These are phyloP conservation scores for Sphagnum magellanicum DNA, from an alignment of 228 moss, liverwort and hornwort genomes.

Conservation along the genomic window DNA sequence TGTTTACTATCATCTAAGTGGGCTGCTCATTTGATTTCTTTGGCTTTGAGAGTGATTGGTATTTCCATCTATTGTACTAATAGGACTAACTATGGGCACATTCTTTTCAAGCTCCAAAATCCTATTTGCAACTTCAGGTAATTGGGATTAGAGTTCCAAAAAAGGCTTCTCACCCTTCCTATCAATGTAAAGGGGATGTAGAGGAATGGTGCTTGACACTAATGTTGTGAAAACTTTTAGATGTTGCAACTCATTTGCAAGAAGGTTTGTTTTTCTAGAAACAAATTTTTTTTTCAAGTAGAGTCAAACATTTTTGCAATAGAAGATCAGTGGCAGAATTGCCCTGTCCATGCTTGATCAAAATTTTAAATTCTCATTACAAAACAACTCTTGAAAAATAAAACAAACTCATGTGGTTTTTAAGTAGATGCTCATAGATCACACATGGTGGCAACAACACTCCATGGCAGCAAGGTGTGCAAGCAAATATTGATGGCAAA, in stretches of 20 bases:
- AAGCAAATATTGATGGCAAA: too few species aligned
- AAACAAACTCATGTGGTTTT: too few species aligned
- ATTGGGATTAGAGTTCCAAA: constrained; percentile 49
- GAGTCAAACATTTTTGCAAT: constrained; percentile 79
- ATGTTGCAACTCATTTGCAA: constrained; percentile 70
- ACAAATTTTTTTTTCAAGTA: constrained; percentile 67
- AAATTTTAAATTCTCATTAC: too few species aligned
- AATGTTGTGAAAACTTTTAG: constrained; percentile 65
- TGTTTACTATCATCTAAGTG: too few species aligned
- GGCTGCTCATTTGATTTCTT: too few species aligned
- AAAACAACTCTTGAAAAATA: too few species aligned
- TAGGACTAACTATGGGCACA: constrained; percentile 5
- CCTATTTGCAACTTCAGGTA: constrained; percentile 49
- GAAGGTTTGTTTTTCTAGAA: constrained; percentile 60
- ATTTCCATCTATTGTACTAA: constrained; percentile 22
- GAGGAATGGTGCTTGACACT: constrained; percentile 75
- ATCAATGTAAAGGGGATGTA: constrained; percentile 69
- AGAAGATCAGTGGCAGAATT: constrained; percentile 85
- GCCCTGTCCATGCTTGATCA: constrained; percentile 88
- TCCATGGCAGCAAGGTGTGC: too few species aligned
- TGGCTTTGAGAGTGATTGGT: constrained; percentile 16
- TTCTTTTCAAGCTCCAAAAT: constrained; percentile 51
- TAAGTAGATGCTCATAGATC: too few species aligned
- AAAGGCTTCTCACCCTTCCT: constrained; percentile 72
- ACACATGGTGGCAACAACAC: too few species aligned